Evolutionary conservation across 192 early-diverging fungal genomes (phyloP).

Genomic region (Fimicolochytrium jonesii): DNA sequence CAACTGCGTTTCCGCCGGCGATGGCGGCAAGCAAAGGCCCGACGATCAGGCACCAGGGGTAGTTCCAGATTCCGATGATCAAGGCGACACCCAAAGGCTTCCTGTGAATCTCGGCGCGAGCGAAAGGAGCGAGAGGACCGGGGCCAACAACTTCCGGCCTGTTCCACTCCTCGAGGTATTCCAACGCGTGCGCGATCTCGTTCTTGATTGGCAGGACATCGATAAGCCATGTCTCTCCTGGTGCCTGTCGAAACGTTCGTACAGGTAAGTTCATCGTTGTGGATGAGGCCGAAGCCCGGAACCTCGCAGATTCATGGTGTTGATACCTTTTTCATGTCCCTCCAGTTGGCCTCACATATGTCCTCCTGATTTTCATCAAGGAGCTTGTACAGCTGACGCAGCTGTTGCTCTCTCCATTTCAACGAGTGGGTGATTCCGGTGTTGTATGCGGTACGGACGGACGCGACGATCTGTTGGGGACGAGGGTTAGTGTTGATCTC

Average conservation of each 20-base stretch:
- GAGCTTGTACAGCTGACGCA: constrained; percentile 22
- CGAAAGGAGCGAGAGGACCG: neutral
- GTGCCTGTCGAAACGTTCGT: constrained; percentile 3
- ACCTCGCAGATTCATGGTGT: neutral
- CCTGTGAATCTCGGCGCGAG: constrained; percentile 23
- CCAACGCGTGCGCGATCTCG: constrained; percentile 33
- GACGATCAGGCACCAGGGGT: constrained; percentile 60
- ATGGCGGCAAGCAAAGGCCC: constrained; percentile 76
- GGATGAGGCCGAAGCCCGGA: neutral
- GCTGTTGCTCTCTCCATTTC: constrained; percentile 37
- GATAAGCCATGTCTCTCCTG: neutral
- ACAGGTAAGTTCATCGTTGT: no score
- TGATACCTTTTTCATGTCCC: constrained; percentile 32
- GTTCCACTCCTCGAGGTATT: constrained; percentile 35
- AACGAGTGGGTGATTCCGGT: constrained; percentile 29
- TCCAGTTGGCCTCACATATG: constrained; percentile 25
- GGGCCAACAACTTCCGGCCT: constrained; percentile 16
- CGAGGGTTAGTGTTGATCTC: neutral
- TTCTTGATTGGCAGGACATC: constrained; percentile 35
- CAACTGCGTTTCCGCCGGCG: constrained; percentile 78
- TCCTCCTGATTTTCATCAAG: constrained; percentile 28
- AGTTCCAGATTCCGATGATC: constrained; percentile 72
- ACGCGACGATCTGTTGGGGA: constrained; percentile 19
- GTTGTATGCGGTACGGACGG: constrained; percentile 27
- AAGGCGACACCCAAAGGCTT: constrained; percentile 77